Conservation (phyloP, 805 yeast species). For the Pichia occidentalis region DNA sequence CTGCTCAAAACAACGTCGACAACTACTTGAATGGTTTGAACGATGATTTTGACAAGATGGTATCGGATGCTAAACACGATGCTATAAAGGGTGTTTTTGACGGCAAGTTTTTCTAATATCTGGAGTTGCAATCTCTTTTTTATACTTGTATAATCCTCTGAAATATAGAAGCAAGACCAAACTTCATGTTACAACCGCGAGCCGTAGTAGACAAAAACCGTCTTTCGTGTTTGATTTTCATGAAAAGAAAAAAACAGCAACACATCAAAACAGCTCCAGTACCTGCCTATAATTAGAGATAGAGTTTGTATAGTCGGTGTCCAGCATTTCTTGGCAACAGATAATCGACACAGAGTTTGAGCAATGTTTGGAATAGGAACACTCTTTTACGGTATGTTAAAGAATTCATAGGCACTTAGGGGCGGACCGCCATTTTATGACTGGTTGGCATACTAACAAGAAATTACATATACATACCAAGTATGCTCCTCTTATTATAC, state of each 20-base stretch:
- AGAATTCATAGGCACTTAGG: not conserved
- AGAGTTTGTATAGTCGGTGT: no score
- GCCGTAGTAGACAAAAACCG: no score
- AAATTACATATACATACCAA: not conserved
- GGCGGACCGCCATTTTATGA: no score
- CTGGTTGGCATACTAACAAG: not conserved
- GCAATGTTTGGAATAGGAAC: conserved; percentile 52
- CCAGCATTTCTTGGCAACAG: no score
- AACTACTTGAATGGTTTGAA: conserved; percentile 24
- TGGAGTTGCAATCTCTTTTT: not conserved
- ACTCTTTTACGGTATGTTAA: conserved; percentile 38
- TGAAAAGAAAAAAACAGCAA: no score
- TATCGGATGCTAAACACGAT: conserved; percentile 25
- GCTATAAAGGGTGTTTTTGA: conserved; percentile 26
- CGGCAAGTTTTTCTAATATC: conserved; percentile 10
- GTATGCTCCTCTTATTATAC: not conserved
- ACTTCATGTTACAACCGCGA: no score
- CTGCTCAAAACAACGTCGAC: conserved; percentile 21
- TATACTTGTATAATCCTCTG: not conserved
- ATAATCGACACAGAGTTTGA: no score
- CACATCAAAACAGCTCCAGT: no score
- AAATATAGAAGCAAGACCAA: no score
- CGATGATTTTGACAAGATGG: conserved; percentile 28
- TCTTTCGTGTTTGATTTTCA: no score
- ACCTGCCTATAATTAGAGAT: no score